Base-by-base conservation (phyloP, 108 stramenopile species). In the Bacterosira constricta region DNA sequence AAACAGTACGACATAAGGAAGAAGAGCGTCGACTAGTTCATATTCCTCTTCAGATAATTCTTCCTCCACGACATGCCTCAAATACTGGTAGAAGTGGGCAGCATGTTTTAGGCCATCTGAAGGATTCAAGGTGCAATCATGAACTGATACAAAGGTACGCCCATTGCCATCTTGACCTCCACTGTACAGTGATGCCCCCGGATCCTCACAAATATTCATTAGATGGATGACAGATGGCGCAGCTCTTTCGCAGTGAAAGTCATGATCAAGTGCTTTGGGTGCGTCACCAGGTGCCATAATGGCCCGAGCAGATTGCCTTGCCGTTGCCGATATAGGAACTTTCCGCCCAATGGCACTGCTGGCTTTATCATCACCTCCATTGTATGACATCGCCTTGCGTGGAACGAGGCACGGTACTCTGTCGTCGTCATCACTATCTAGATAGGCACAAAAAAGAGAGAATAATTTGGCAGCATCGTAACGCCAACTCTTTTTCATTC, bases 81-180 rank as follows among this genome's bases (percentile, higher is more conserved):
- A 6, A 12, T 25, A 38, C 13, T 58, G 23, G n/a, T 20, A 27
- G 15, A 58, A 38, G 36, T 58, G 32, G 6, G 56, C 56, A 58
- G 25, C 6, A 15, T 58, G 56, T 58, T 58, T 58, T 21, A 29
- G 21, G 6, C 56, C n/a, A 15, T 13, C 15, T 15, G 56, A 58
- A 25, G 56, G 56, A 38, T 58, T 38, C 6, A 58, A 21, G 5
- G 56, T 58, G 6, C 21, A n/a, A 17, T 58, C 56, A 17, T 58
- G 56, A 37, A 29, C 6, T 11, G 56, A 6, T 15, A 58, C 56
- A 58, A n/a, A 58, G 6, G 36, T 38, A 20, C 25, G 6, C 10
- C 56, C 56, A 58, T 58, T 58, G 32, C 56, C 56, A 58, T 58
- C 21, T 38, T 6, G 6, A 13, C 56, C 56, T 25, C 56, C 56